Percentiles rank a stretch among this genome's conserved stretches.
phyloP scores from a whole-genome alignment of 2,329 filamentous ascomycete genomes.

The Microcyclosporella mali region DNA sequence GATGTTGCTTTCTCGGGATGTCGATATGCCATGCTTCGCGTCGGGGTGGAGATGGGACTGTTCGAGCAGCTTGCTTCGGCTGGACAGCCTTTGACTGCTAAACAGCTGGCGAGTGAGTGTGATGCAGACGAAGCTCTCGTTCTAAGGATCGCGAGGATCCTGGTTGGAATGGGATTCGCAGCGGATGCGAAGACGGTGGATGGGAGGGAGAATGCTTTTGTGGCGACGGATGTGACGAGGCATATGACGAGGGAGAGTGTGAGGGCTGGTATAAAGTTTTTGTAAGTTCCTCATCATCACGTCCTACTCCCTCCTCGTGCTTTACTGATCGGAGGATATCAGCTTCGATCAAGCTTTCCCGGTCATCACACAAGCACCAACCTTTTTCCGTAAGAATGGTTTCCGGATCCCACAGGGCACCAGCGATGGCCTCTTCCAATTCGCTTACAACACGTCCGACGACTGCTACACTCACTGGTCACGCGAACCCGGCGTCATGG shows the following conservation, averaged over 20 bases:
- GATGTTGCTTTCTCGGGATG: neutral
- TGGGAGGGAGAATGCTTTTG: too few species aligned
- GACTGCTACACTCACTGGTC: conserved; percentile 13
- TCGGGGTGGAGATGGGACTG: conserved; percentile 5
- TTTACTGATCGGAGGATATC: neutral
- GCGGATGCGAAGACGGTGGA: conserved; percentile 2
- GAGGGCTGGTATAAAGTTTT: conserved; percentile 6
- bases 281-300: neutral
- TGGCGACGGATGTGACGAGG: conserved; percentile 1
- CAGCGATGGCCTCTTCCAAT: conserved; percentile 12
- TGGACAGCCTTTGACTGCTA: neutral
- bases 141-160: conserved; percentile 4
- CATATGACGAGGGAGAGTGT: conserved; percentile 3
- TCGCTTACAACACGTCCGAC: conserved; percentile 8
- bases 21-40: neutral
- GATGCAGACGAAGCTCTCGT: conserved; percentile 5
- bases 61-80: conserved; percentile 4
- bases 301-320: neutral
- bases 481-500: conserved; percentile 14
- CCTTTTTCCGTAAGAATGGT: conserved; percentile 12
- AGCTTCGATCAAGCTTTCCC: conserved; percentile 11
- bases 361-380: conserved; percentile 7
- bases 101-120: neutral
- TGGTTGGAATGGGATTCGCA: conserved; percentile 2
- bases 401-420: conserved; percentile 6